Evolutionary conservation across 2,329 filamentous ascomycete genomes (phyloP).

Genomic region (Botrytis fabae): DNA sequence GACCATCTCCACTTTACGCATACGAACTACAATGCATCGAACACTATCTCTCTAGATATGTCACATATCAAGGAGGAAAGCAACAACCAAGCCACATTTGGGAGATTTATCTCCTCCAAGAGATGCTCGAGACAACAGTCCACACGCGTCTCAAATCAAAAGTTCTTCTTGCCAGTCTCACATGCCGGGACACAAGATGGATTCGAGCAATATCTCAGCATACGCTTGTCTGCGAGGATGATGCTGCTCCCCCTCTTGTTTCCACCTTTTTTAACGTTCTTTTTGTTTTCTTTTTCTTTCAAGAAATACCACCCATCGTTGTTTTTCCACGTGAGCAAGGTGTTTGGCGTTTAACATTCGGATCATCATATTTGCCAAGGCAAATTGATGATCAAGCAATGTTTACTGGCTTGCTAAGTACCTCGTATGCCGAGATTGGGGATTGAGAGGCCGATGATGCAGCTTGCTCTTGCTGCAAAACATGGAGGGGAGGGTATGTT

Average conservation of each 20-base stretch:
- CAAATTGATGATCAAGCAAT: neutral
- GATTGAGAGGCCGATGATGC: neutral
- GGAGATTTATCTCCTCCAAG: neutral
- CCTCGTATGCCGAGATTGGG: neutral
- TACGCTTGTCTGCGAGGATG: neutral
- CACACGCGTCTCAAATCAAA: neutral
- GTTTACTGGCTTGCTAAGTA: neutral
- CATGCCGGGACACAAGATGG: neutral
- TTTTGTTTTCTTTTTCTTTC: neutral
- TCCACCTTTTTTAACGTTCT: neutral
- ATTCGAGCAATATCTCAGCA: neutral
- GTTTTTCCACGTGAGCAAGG: constrained; percentile 10
- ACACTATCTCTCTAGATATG: neutral
- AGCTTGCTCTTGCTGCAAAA: neutral
- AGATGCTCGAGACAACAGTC: neutral
- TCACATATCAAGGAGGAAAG: neutral
- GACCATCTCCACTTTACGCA: neutral
- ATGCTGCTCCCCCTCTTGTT: neutral
- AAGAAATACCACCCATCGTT: constrained; percentile 18
- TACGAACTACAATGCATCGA: neutral
- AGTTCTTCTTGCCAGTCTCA: neutral
- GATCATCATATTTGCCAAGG: neutral
- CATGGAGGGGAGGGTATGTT: neutral
- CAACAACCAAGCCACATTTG: neutral
- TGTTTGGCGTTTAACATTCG: constrained; percentile 8